phyloP scores from a whole-genome alignment of 169 alveolate species.

The Cyclospora cayetanensis region DNA sequence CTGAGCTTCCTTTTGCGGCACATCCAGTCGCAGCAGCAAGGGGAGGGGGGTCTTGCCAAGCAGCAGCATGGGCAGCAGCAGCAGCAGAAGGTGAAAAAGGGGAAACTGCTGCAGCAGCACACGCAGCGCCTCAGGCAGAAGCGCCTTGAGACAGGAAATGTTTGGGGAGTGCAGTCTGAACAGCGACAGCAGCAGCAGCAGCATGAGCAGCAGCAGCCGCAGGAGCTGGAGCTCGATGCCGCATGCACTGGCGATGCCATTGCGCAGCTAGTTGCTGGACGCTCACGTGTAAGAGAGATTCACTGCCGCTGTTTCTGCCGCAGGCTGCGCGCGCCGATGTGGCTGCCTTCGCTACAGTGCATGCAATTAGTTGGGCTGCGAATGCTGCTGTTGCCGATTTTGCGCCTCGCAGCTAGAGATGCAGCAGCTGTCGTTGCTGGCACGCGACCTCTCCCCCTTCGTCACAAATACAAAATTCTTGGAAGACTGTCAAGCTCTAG shows the following conservation, averaged over 20 bases:
- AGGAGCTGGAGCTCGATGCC: background rate
- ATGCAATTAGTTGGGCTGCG: background rate
- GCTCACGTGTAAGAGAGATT: background rate
- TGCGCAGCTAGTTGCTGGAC: background rate
- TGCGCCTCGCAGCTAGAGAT: background rate
- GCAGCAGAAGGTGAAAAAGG: background rate
- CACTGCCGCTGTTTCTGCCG: background rate
- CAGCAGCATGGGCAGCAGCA: background rate
- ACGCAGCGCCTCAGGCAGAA: background rate
- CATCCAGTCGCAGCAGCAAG: background rate
- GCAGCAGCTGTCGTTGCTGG: constrained; percentile 23
- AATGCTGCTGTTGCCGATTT: background rate
- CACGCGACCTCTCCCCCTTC: constrained; percentile 18
- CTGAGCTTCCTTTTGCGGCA: background rate
- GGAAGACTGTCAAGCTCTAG: constrained; percentile 24
- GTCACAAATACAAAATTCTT: background rate
- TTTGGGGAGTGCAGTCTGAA: too few relatives aligned
- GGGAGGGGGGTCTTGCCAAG: background rate
- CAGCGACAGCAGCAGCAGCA: background rate
- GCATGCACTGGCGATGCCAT: background rate
- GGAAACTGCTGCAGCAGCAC: too few relatives aligned
- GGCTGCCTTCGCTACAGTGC: too few relatives aligned
- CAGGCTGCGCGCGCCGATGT: background rate
- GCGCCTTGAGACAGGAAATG: too few relatives aligned
- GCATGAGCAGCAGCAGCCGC: background rate